A percentile compares a stretch with the other conserved stretches of the same genome.
phyloP scores from a whole-genome alignment of 345 rosid genomes.

The Garcia nutans region DNA sequence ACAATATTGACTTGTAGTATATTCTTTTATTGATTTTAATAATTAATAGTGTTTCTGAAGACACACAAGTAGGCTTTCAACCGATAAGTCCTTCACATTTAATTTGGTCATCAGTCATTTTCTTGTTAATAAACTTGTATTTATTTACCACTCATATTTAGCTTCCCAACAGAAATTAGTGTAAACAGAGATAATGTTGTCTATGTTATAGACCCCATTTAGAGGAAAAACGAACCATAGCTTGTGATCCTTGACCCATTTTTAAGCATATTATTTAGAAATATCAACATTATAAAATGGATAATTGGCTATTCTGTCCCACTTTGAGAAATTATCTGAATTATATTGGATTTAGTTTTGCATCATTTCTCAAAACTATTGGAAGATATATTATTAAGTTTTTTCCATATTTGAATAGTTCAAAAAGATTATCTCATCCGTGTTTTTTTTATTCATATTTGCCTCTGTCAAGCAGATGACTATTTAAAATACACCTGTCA shows the following conservation, averaged over 20 bases:
- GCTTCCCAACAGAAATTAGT: neutral
- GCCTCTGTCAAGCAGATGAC: neutral
- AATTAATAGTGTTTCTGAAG: neutral
- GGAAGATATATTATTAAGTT: neutral
- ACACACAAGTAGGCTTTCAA: neutral
- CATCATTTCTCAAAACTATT: neutral
- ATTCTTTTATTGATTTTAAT: conserved; percentile 9
- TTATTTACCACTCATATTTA: neutral
- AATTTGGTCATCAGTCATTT: neutral
- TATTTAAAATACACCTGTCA: neutral
- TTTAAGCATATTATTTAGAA: neutral
- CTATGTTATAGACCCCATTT: neutral
- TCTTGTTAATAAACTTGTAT: neutral
- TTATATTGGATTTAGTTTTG: neutral
- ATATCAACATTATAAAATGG: conserved; percentile 3
- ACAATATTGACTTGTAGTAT: neutral
- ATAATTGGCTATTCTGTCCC: conserved; percentile 7
- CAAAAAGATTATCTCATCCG: neutral
- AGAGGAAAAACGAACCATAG: neutral
- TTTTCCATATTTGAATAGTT: neutral
- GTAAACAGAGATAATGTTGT: neutral
- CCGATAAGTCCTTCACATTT: conserved; percentile 1
- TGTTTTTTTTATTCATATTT: neutral
- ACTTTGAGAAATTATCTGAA: neutral
- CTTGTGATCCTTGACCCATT: neutral